A percentile compares a stretch with the other conserved stretches of the same genome.
These are phyloP conservation scores for Albizia julibrissin DNA, from an alignment of 306 rosid species.

Conservation along the genomic window DNA sequence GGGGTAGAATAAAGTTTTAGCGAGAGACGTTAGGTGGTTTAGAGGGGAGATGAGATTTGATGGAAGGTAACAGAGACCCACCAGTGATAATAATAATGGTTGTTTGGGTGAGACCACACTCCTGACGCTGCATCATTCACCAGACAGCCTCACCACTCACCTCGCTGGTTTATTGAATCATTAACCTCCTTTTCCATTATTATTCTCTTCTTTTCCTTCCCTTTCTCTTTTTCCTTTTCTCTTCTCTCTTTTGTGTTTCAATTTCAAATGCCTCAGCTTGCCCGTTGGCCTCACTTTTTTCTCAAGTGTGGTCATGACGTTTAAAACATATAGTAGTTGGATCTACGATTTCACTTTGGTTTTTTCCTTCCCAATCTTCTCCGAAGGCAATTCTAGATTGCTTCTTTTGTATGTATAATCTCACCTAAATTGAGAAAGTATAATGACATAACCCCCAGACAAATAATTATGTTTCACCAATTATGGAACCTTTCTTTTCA, in stretches of 20 bases:
- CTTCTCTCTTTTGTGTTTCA: not conserved
- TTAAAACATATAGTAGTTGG: not conserved
- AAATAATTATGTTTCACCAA: slow-evolving; percentile 19
- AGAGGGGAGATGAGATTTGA: slow-evolving; percentile 28
- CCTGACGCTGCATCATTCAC: slow-evolving; percentile 41
- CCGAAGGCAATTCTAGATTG: slow-evolving; percentile 19
- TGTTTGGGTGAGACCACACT: slow-evolving; percentile 43
- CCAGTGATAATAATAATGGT: slow-evolving; percentile 55
- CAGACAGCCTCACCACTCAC: slow-evolving; percentile 32
- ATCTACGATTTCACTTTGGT: not conserved
- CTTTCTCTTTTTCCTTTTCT: not conserved
- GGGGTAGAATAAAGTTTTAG: slow-evolving; percentile 42
- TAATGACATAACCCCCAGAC: slow-evolving; percentile 36
- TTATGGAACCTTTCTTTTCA: slow-evolving; percentile 26
- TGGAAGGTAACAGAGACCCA: slow-evolving; percentile 52
- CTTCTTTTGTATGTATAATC: slow-evolving; percentile 9
- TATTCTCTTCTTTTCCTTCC: slow-evolving; percentile 24
- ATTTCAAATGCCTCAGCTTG: not conserved
- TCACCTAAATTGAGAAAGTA: slow-evolving; percentile 19
- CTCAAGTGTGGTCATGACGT: not conserved
- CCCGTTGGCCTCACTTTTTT: not conserved
- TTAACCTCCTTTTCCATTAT: slow-evolving; percentile 41
- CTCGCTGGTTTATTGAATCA: slow-evolving; percentile 33
- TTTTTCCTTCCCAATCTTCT: not conserved
- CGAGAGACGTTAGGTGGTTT: slow-evolving; percentile 37